Evolutionary conservation across 1,284 basidiomycete species (phyloP), one percentile per base, ranked within the genome.

Genomic region (Entoloma clypeatum): DNA sequence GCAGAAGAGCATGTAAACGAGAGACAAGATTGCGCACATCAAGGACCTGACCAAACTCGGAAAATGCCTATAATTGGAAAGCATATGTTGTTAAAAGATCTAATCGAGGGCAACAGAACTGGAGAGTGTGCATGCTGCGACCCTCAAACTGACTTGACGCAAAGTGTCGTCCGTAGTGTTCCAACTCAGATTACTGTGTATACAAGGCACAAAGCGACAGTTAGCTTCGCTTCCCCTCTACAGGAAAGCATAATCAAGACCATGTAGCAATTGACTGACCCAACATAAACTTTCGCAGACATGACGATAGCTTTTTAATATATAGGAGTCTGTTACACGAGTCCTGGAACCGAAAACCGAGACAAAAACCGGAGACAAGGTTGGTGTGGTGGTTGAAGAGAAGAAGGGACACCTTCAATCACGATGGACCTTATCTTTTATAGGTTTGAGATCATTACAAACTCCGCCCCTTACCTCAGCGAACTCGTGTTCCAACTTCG

Each of bases 141-240:
- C 24, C 45, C 50, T 55, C 56, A 74, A 54, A 87, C 85, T 82
- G 75, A 92, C 90, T 74, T 79, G 68, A 67, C 81, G 79, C 58
- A 94, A 77, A 49, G 79, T 79, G 43, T 92, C 90, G 79, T 93
- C 91, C 62, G 81, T 92, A 66, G 91, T 92, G 79, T 89, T 91
- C 91, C 91, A 88, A 75, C 85, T 87, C 75, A 88, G 74, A 79
- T 88, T 88, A 73, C 85, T 88, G 79, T 66, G 74, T n/a, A n/a
- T n/a, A 55, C 61, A 62, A 52, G 55, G 55, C 59, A 64, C 56
- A 62, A 60, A 62, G 61, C 50, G 44, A 47, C 58, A 60, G 72
- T 81, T 68, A 80, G 75, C 77, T 64, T 56, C 61, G 60, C 68
- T 66, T 61, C 64, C 69, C 64, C 59, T 52, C 44, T 54, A 54